These are phyloP conservation scores for Gymnopilus dilepis DNA, from an alignment of 768 basidiomycete species.

Conservation along the genomic window DNA sequence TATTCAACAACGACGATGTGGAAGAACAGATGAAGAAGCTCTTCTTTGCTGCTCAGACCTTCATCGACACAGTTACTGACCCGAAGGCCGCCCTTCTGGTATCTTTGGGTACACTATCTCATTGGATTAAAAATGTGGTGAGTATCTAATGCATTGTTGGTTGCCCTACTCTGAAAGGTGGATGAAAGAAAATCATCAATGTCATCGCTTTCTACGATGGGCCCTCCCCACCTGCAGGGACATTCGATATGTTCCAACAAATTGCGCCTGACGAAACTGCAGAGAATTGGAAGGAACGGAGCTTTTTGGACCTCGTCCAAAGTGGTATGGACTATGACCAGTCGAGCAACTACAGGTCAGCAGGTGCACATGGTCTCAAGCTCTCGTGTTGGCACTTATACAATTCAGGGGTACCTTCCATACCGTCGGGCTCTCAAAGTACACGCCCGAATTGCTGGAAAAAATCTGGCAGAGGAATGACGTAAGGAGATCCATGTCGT, in stretches of 20 bases:
- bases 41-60: slow-evolving; percentile 9
- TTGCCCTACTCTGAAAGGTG: background rate
- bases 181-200: slow-evolving; percentile 21
- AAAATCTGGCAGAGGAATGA: background rate
- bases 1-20: background rate
- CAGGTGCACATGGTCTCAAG: background rate
- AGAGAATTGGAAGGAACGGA: slow-evolving; percentile 38
- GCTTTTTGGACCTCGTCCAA: slow-evolving; percentile 39
- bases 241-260: slow-evolving; percentile 53
- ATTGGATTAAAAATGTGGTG: background rate
- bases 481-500: no score
- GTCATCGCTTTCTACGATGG: slow-evolving; percentile 57
- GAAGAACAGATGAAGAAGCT: background rate
- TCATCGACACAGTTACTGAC: slow-evolving; percentile 11
- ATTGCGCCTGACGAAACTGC: slow-evolving; percentile 35
- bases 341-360: slow-evolving; percentile 24
- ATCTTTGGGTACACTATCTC: slow-evolving; percentile 10
- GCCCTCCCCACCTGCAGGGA: slow-evolving; percentile 46
- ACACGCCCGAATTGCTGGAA: background rate
- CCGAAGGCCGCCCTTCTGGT: slow-evolving; percentile 26
- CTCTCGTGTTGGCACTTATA: background rate
- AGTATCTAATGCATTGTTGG: background rate
- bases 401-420: background rate
- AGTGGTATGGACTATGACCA: slow-evolving; percentile 32
- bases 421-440: background rate